These are phyloP conservation scores for Diaporthe sp. DNA, from an alignment of 2,329 filamentous ascomycete species.

Conservation along the genomic window DNA sequence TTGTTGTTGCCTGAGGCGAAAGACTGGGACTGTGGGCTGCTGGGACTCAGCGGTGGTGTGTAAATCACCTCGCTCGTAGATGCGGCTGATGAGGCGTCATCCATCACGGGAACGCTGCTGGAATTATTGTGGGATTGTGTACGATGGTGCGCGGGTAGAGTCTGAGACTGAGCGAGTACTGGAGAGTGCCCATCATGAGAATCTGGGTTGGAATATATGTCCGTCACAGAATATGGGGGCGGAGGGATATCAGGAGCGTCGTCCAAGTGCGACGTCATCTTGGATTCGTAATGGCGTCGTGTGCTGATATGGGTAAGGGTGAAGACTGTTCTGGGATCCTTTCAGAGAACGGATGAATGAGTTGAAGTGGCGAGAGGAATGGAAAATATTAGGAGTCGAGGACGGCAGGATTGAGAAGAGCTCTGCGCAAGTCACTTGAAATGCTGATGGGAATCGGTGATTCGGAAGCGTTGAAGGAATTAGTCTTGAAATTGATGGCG, in stretches of 20 bases:
- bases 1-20: constrained; percentile 1
- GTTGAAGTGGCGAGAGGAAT: constrained; percentile 10
- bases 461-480: constrained; percentile 5
- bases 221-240: constrained; percentile 70
- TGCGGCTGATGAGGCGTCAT: constrained; percentile 52
- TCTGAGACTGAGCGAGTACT: constrained; percentile 40
- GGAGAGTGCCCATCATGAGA: constrained; percentile 47
- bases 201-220: constrained; percentile 60
- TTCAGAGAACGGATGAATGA: neutral
- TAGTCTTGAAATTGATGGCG: constrained; percentile 7
- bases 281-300: constrained; percentile 26
- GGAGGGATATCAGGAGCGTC: constrained; percentile 58
- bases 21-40: constrained; percentile 44
- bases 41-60: constrained; percentile 65
- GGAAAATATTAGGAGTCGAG: neutral
- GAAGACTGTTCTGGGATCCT: neutral
- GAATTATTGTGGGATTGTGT: constrained; percentile 43
- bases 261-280: constrained; percentile 47
- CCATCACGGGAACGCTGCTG: constrained; percentile 51
- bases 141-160: constrained; percentile 46
- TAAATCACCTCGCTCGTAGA: constrained; percentile 61
- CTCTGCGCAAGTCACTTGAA: constrained; percentile 15
- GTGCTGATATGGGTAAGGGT: neutral
- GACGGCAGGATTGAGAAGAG: neutral
- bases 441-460: neutral